Conservation (phyloP, 441 rosid species). For the Pelargonium myrrhifolium region DNA sequence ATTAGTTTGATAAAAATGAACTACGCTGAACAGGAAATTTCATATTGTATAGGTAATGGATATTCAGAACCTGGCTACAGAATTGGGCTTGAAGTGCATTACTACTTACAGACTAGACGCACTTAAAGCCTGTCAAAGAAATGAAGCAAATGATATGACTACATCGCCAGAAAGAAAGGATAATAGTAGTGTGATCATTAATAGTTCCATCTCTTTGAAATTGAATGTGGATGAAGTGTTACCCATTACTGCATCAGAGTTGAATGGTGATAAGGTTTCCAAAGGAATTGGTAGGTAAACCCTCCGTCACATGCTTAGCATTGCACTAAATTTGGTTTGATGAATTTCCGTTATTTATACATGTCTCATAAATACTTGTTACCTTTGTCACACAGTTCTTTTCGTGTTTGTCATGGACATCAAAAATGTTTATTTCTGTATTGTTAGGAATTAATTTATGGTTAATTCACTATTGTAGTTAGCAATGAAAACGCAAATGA, state of each 20-base stretch:
- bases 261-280: conserved; percentile 23
- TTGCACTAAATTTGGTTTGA: conserved; percentile 1
- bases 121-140: conserved; percentile 57
- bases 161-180: conserved; percentile 19
- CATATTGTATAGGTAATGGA: conserved; percentile 40
- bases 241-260: conserved; percentile 20
- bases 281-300: conserved; percentile 36
- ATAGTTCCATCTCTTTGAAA: conserved; percentile 24
- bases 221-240: conserved; percentile 25
- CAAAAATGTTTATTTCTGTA: conserved; percentile 9
- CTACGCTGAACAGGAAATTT: not conserved
- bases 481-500: conserved; percentile 45
- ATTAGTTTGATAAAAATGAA: not conserved
- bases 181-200: conserved; percentile 23
- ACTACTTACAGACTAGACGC: conserved; percentile 79
- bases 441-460: conserved; percentile 24
- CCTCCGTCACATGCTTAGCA: not conserved
- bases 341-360: not conserved
- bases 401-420: not conserved
- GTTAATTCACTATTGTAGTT: conserved; percentile 38
- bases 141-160: conserved; percentile 28
- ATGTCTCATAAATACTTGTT: too few relatives aligned
- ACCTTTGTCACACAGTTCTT: too few relatives aligned
- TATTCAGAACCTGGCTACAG: conserved; percentile 66
- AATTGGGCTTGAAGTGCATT: conserved; percentile 77